Conservation (phyloP, 2,329 filamentous ascomycete species). For the Beauveria varroae region DNA sequence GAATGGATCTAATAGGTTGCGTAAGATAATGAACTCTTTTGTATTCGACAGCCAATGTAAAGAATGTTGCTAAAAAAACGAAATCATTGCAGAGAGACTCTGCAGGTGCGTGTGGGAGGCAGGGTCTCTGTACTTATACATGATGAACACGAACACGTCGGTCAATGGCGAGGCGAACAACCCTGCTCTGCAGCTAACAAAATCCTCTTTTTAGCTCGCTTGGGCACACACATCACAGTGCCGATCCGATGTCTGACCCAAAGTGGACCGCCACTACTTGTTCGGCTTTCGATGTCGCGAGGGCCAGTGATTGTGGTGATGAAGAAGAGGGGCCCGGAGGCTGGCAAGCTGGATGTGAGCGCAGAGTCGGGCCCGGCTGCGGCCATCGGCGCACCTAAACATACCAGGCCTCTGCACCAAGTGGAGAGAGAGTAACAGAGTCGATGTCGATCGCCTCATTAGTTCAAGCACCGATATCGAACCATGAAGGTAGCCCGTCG, state of each 20-base stretch:
- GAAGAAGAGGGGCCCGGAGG: not conserved
- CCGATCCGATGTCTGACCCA: constrained; percentile 11
- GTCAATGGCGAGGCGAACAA: not conserved
- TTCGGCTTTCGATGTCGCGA: constrained; percentile 8
- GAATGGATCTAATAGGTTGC: not conserved
- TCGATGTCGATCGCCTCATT: not conserved
- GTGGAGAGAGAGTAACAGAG: not conserved
- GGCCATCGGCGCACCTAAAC: constrained; percentile 6
- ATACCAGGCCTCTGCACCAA: not conserved
- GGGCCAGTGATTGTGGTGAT: not conserved
- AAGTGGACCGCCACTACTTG: not conserved
- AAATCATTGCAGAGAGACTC: not conserved
- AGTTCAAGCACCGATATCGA: not conserved
- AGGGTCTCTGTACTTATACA: constrained; percentile 1
- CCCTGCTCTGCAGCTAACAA: not conserved
- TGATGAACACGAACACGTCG: not conserved
- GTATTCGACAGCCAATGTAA: not conserved
- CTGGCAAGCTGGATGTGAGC: not conserved
- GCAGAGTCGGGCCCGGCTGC: constrained; percentile 1
- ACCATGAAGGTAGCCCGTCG: not conserved
- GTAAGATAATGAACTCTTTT: not conserved
- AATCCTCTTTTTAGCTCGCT: constrained; percentile 3
- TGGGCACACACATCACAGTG: not conserved
- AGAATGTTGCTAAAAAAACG: not conserved
- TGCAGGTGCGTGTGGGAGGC: not conserved